Conservation (phyloP, 768 basidiomycete species). For the Termitomyces sp. region DNA sequence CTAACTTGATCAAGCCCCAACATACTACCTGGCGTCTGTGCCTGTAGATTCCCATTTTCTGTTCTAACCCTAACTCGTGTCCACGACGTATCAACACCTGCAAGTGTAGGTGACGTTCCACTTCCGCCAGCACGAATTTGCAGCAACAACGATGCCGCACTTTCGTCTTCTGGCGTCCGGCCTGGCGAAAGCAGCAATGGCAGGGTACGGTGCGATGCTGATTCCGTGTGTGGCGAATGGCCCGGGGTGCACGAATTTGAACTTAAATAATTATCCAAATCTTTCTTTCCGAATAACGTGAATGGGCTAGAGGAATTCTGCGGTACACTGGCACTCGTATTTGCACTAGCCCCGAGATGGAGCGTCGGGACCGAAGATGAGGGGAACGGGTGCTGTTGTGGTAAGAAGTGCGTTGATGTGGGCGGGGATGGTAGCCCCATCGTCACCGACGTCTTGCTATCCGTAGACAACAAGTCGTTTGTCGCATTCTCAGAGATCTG, state of each 20-base stretch:
- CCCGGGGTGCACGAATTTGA: not conserved
- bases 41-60: conserved; percentile 2
- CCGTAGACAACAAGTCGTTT: not conserved
- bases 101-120: not conserved
- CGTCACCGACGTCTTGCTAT: conserved; percentile 26
- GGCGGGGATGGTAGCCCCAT: conserved; percentile 22
- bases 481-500: conserved; percentile 7
- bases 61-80: not conserved
- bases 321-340: not conserved
- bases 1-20: conserved; percentile 11
- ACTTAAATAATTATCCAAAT: not conserved
- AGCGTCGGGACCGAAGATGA: conserved; percentile 1
- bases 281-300: not conserved
- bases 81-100: not conserved
- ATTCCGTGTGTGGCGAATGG: not conserved
- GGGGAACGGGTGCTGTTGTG: not conserved
- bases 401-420: conserved; percentile 2
- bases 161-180: conserved; percentile 62
- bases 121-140: conserved; percentile 47
- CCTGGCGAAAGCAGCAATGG: conserved; percentile 8
- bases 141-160: conserved; percentile 59
- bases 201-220: conserved; percentile 5
- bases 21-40: conserved; percentile 17
- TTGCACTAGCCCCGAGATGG: conserved; percentile 2
- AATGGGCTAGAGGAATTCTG: not conserved